Conservation (phyloP, 2,329 filamentous ascomycete species). For the Lasiodiplodia hormozganensis region DNA sequence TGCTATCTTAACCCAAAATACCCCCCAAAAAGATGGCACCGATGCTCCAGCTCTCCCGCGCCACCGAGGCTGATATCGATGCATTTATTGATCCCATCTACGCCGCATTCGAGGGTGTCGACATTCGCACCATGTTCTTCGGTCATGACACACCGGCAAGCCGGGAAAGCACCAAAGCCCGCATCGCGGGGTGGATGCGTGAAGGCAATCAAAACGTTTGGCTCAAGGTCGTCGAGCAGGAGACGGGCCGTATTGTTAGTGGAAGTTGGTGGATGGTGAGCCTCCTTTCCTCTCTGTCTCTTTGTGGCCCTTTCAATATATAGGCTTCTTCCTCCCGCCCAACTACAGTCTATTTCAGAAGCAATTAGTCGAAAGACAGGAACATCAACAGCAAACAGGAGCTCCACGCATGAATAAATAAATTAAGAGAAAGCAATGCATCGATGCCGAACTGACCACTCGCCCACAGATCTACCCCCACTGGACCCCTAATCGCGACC, state of each 20-base stretch:
- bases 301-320: neutral
- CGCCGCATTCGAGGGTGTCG: conserved; percentile 13
- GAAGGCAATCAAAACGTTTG: conserved; percentile 6
- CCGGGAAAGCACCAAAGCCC: neutral
- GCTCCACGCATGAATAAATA: neutral
- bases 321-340: neutral
- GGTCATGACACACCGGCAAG: conserved; percentile 3
- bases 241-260: neutral
- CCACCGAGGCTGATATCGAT: conserved; percentile 19
- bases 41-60: conserved; percentile 5
- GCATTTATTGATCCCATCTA: conserved; percentile 6
- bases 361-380: neutral
- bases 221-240: conserved; percentile 6
- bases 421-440: neutral
- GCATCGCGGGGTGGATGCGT: neutral
- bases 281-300: neutral
- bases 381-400: neutral
- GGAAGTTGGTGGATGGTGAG: conserved; percentile 18
- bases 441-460: neutral
- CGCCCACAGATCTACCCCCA: conserved; percentile 10
- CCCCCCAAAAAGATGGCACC: neutral
- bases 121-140: conserved; percentile 25
- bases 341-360: neutral
- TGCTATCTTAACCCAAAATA: neutral
- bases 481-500: neutral